Evolutionary conservation across 2,329 filamentous ascomycete genomes (phyloP).

Genomic region (Aquanectria penicillioides): DNA sequence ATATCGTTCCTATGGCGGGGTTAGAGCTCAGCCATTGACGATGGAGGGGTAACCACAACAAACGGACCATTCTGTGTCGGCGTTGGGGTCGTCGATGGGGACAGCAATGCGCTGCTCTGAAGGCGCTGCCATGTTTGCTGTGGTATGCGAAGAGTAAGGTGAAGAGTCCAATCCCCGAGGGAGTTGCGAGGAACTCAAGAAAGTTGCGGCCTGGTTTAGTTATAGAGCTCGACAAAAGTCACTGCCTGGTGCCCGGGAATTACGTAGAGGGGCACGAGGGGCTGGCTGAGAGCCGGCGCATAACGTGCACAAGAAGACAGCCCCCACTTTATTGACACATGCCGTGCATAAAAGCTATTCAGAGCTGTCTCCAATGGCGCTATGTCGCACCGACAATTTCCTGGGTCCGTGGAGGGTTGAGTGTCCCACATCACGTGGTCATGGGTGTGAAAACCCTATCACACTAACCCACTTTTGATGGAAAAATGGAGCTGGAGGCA

Average conservation of each 20-base stretch:
- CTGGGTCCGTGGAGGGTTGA: constrained; percentile 30
- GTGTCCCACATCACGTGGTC: constrained; percentile 47
- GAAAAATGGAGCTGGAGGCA: constrained; percentile 51
- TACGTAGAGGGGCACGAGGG: constrained; percentile 15
- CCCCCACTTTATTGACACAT: constrained; percentile 19
- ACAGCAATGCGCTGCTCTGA: constrained; percentile 76
- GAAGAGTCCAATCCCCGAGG: background rate
- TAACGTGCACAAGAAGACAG: constrained; percentile 32
- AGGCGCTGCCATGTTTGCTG: constrained; percentile 66
- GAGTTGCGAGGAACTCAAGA: constrained; percentile 10
- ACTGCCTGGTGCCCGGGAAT: constrained; percentile 30
- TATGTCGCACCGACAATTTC: constrained; percentile 28
- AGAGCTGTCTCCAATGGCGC: constrained; percentile 20
- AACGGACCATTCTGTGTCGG: constrained; percentile 94
- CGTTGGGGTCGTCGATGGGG: constrained; percentile 93
- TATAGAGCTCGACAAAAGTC: constrained; percentile 23
- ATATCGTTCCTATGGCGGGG: constrained; percentile 86
- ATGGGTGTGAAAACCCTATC: constrained; percentile 51
- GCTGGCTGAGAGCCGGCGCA: constrained; percentile 23
- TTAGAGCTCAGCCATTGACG: constrained; percentile 36
- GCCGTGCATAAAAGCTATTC: constrained; percentile 28
- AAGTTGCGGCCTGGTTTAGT: constrained; percentile 4
- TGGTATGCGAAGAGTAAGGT: background rate
- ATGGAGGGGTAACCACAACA: constrained; percentile 38
- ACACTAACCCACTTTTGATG: constrained; percentile 49